Base-by-base conservation (phyloP, 2,329 filamentous ascomycete species). In the Cordyceps cicadae region DNA sequence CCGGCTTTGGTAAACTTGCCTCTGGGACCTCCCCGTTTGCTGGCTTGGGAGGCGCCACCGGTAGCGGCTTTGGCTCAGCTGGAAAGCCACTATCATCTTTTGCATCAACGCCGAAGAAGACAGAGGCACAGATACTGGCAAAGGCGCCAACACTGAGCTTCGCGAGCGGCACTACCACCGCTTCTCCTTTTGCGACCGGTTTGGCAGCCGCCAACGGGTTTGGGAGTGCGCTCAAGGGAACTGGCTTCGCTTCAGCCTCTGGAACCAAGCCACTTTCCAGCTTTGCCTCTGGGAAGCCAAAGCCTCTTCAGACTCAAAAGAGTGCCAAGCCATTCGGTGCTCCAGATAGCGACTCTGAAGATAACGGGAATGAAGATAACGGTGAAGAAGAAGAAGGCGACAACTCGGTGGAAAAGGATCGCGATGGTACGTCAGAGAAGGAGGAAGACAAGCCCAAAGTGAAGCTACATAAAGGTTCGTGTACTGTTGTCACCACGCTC, bases 291-390 rank as follows among this genome's bases (percentile, higher is more conserved):
- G 80, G 85, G 24, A 83, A 81, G 55, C 74, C 59, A 19, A 73
- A 71, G 48, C 61, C 74, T 14, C 73, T 81, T 45, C 80, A 78
- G 68, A 83, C 77, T 62, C 79, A 80, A 62, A 89, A 89, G 71
- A 79, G 84, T 15, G 79, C 81, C 3, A 90, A 84, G 72, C 82
- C 90, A 0, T 94, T 96, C 70, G 91, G 91, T 37, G 88, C 90
- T 14, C 84, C 89, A 1, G 86, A 86, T 45, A 87, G 84, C 62
- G 85, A 87, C 54, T 80, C 77, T 3, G 84, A 85, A 46, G 81
- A 80, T 3, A 75, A 64, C 5, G 74, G 72, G 11, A 72, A 71
- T 3, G 73, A 74, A 4, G 73, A 72, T 43, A 73, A 70, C 21
- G 76, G 78, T 3, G 75, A 71, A n/a, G 71, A 70, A 2, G 73